Evolutionary conservation across 2,329 filamentous ascomycete genomes (phyloP).

Genomic region (Mycosphaerella sp.): DNA sequence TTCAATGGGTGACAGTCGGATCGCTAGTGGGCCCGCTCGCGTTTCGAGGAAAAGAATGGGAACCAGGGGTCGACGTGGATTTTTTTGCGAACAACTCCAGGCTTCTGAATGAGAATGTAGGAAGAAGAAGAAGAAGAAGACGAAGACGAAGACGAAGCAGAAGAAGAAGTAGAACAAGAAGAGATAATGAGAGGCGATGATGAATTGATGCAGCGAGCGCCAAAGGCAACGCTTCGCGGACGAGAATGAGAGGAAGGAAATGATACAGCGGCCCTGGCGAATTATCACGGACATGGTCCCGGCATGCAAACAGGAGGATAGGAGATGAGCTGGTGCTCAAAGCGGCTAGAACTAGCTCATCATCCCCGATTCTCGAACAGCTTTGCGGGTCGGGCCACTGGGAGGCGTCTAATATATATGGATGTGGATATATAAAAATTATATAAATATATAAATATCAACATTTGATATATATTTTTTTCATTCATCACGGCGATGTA

Average conservation of each 20-base stretch:
- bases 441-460: too few species aligned
- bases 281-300: constrained; percentile 25
- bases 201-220: constrained; percentile 11
- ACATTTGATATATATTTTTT: too few species aligned
- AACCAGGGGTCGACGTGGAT: constrained; percentile 11
- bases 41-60: constrained; percentile 7
- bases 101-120: constrained; percentile 15
- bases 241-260: constrained; percentile 14
- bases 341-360: constrained; percentile 12
- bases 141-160: too few species aligned
- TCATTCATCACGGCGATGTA: too few species aligned
- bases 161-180: too few species aligned
- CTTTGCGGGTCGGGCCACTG: constrained; percentile 12
- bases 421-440: background rate
- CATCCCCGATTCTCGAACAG: constrained; percentile 17
- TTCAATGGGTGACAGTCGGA: constrained; percentile 7
- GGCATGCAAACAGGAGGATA: constrained; percentile 23
- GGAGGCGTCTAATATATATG: constrained; percentile 9
- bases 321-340: constrained; percentile 20
- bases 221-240: constrained; percentile 24
- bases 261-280: constrained; percentile 14
- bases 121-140: constrained; percentile 14
- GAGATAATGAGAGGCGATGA: constrained; percentile 20
- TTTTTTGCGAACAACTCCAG: constrained; percentile 5
- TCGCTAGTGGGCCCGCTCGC: constrained; percentile 9